Evolutionary conservation across 176 grass and related monocot species (phyloP).

Genomic region (Zoysia pacifica): DNA sequence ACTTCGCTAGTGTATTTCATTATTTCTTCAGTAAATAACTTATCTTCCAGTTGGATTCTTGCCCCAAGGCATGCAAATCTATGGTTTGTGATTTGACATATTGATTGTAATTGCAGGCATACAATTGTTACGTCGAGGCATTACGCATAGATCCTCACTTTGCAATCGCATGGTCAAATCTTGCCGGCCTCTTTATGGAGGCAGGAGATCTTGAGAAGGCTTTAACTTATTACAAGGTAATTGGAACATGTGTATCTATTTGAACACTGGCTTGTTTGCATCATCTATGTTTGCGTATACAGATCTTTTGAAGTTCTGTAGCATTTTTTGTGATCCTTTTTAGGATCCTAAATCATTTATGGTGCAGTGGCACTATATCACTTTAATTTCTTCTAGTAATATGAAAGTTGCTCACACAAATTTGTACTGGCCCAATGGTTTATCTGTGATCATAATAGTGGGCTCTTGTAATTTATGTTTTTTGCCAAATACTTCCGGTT

Average conservation of each 20-base stretch:
- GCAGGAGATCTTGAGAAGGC: conserved; percentile 78
- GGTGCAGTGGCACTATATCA: no score
- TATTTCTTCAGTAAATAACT: conserved; percentile 23
- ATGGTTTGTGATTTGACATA: conserved; percentile 9
- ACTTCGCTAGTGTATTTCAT: background rate
- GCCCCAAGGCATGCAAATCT: background rate
- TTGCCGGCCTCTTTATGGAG: conserved; percentile 96
- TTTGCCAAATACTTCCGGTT: background rate
- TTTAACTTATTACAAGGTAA: conserved; percentile 92
- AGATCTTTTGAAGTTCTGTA: background rate
- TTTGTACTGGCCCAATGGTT: background rate
- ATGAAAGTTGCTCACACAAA: background rate
- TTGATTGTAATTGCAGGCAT: conserved; percentile 61
- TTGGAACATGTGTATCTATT: background rate
- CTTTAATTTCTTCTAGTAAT: background rate
- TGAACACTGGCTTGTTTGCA: background rate
- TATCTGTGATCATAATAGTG: background rate
- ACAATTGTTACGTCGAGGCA: conserved; percentile 85
- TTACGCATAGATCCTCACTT: conserved; percentile 83
- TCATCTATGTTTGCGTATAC: background rate
- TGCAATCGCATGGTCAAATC: conserved; percentile 98
- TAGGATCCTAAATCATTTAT: background rate
- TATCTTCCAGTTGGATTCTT: background rate
- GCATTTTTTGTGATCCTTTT: background rate
- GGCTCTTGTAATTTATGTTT: background rate